Evolutionary conservation across 192 early-diverging fungal species (phyloP), one percentile per base, ranked within the genome.

Genomic region (Rhizoclosmatium globosum): DNA sequence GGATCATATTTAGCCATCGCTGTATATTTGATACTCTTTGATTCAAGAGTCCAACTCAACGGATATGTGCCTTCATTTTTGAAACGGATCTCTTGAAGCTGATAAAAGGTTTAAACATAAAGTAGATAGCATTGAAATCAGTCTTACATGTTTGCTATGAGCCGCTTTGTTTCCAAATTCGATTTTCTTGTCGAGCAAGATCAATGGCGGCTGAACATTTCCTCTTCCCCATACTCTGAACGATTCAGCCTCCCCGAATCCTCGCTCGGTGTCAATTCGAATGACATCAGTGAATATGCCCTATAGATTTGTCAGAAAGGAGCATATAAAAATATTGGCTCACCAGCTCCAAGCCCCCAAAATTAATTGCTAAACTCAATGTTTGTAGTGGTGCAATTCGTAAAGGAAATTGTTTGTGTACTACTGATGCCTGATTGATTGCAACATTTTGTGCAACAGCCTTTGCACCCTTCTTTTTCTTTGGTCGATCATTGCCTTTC

Each of bases 91-190:
- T 83, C 76, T 11, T 44, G 11, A 46, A 59, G 68, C 85, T 87
- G 53, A 39, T 39, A 68, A 64, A 19, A n/a, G 56, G 9, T 47
- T 19, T 42, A 31, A 2, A 45, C 0, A 23, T 19, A 47, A 23
- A 66, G 46, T 19, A 53, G 44, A 43, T 9, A 47, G 17, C 9
- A 4, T 45, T 3, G 71, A 2, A 31, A 66, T 53, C 50, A 31
- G 2, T 70, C 83, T 75, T 68, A 87, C 88, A 76, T 87, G 85
- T 42, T 79, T 79, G 38, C 78, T 77, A 60, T 86, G 83, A 21
- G 85, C 87, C 4, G 88, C 85, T 17, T 75, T 53, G 21, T 87
- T 77, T 3, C 87, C 86, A 81, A 87, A 90, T n/a, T 89, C 86
- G 39, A 91, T 68, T 48, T 82, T 85, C 72, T 84, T 88, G 42